Percentiles rank a stretch among this genome's conserved stretches.
These are phyloP conservation scores for Ramularia endophylla DNA, from an alignment of 2,329 filamentous ascomycete species.

Conservation along the genomic window DNA sequence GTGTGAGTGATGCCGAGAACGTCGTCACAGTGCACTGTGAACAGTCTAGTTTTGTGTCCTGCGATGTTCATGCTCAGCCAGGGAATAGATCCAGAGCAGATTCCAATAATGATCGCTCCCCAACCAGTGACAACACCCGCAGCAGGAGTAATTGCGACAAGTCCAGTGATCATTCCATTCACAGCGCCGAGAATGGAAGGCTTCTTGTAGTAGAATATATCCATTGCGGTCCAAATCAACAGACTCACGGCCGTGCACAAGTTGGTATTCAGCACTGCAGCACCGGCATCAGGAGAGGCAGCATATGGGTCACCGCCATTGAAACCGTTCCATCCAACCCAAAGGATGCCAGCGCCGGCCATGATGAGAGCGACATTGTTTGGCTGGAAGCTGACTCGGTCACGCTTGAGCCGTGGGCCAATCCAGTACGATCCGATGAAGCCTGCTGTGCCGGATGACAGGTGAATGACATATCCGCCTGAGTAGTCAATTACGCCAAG, in stretches of 20 bases:
- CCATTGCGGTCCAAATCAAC: conserved; percentile 42
- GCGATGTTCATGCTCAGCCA: conserved; percentile 47
- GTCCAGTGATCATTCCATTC: conserved; percentile 49
- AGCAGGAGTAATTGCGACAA: conserved; percentile 48
- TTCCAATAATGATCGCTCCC: conserved; percentile 46
- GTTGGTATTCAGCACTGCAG: conserved; percentile 49
- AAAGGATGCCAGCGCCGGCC: conserved; percentile 46
- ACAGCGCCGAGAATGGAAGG: conserved; percentile 47
- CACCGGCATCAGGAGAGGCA: conserved; percentile 45
- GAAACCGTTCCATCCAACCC: conserved; percentile 51
- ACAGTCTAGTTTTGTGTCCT: conserved; percentile 48
- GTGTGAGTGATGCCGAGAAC: conserved; percentile 47
- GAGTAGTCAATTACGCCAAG: conserved; percentile 48
- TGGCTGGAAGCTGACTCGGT: conserved; percentile 42
- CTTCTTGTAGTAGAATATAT: conserved; percentile 44
- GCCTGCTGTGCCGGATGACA: conserved; percentile 48
- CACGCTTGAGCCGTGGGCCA: conserved; percentile 41
- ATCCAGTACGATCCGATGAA: conserved; percentile 45
- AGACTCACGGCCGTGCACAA: conserved; percentile 44
- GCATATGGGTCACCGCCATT: conserved; percentile 50
- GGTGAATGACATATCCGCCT: conserved; percentile 49
- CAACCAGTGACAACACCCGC: conserved; percentile 48
- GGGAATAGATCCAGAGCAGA: conserved; percentile 41
- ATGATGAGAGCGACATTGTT: conserved; percentile 44
- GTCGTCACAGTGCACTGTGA: conserved; percentile 51